Conservation (phyloP, 2,329 filamentous ascomycete genomes). For the Paramyrothecium sp. region DNA sequence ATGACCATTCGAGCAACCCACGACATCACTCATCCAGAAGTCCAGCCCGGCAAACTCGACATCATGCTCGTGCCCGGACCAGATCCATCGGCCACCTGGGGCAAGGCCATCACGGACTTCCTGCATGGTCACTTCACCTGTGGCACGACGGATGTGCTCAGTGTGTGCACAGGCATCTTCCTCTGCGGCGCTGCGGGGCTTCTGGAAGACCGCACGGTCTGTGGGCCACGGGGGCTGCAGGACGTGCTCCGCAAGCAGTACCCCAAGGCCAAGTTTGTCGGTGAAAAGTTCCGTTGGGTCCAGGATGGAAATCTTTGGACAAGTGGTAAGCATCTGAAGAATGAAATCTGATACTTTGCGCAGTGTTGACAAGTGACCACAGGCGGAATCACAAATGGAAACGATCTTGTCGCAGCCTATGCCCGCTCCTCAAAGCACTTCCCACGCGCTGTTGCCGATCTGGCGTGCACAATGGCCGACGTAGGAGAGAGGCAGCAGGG, state of each 20-base stretch:
- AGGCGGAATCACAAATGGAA: constrained; percentile 57
- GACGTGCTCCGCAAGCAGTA: constrained; percentile 34
- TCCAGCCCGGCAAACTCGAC: constrained; percentile 49
- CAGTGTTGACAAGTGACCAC: background rate
- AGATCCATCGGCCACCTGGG: constrained; percentile 33
- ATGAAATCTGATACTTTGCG: background rate
- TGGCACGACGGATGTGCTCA: constrained; percentile 44
- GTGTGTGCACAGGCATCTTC: constrained; percentile 50
- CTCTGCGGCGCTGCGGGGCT: constrained; percentile 48
- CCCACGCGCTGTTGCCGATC: constrained; percentile 40
- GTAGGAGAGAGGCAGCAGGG: constrained; percentile 46
- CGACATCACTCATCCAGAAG: constrained; percentile 40
- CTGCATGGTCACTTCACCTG: constrained; percentile 37
- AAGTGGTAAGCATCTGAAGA: constrained; percentile 39
- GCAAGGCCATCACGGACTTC: constrained; percentile 37
- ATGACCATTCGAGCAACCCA: constrained; percentile 38
- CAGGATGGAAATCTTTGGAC: constrained; percentile 55
- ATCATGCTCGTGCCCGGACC: constrained; percentile 51
- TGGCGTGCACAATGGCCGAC: constrained; percentile 41
- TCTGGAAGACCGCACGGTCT: constrained; percentile 41
- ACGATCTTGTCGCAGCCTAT: constrained; percentile 54
- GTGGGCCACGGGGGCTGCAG: constrained; percentile 46
- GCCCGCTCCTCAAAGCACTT: constrained; percentile 42
- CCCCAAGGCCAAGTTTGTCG: constrained; percentile 38
- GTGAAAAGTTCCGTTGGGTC: constrained; percentile 47